Base-by-base conservation (phyloP, 2,329 filamentous ascomycete species). In the Pseudogymnoascus pannorum region DNA sequence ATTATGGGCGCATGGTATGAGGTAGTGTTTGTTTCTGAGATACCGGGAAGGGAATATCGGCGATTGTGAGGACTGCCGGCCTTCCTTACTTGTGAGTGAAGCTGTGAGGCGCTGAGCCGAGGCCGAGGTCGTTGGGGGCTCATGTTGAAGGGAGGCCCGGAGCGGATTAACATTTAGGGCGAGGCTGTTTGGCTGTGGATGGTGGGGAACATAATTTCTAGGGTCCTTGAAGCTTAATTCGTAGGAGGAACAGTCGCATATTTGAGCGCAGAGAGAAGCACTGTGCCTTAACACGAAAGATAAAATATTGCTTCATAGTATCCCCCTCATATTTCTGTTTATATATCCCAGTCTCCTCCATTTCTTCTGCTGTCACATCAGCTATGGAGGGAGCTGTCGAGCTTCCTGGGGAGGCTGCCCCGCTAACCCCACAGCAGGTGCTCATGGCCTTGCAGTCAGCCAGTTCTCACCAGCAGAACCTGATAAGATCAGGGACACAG, bases 401-500 rank as follows among this genome's bases (percentile, higher is more conserved):
- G 77, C 86, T 91, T 63, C 83, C 89, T 5, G 92, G 89, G 66
- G 91, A 94, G 76, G 88, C 91, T 48, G 91, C 81, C 67, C 88
- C 89, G 60, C 77, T 92, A 65, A 85, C 75, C 63, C 74, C 81
- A 62, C 78, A 82, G 62, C 83, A 86, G 71, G 81, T 92, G 24
- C 85, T 84, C 70, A 82, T 83, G 65, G 82, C 83, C 9, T 77
- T 92, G 60, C 77, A 85, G 64, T 78, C 82, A 61, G 87, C 87
- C 33, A 83, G 83, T 42, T 87, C 86, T 16, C 79, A 81, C 58
- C 80, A 86, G 61, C 80, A 85, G 67, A 76, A 76, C 67, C 82
- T 87, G 69, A 83, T 91, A 68, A 81, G 86, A 42, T 84, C 86
- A 2, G 85, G 83, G 26, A 76, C 79, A 5, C 81, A 89, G 70